Base-by-base conservation (phyloP, 2,329 filamentous ascomycete species). In the Aspergillus fijiensis region DNA sequence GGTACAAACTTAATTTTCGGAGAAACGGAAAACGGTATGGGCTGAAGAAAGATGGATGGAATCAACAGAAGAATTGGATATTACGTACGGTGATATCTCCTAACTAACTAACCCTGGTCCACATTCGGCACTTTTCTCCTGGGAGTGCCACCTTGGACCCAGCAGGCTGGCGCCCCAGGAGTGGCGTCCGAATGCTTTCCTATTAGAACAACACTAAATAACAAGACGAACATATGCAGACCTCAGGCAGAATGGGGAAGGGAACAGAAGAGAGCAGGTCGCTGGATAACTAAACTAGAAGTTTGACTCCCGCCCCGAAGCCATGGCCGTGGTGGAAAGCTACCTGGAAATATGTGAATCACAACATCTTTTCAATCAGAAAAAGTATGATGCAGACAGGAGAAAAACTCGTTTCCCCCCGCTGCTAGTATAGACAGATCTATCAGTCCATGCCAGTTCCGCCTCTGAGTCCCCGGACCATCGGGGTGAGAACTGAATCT, bases 361-460 rank as follows among this genome's bases (percentile, higher is more conserved):
- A 42, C 35, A 42, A 25, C 31, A 57, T 49, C 19, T 23, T 53
- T 25, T 49, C 52, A 12, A 33, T 21, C 51, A 42, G 48, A 48
- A 53, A 39, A 56, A 39, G 60, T 52, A 62, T 57, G 62, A 64
- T 57, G 49, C 52, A 58, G 42, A 51, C 31, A 55, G 51, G 49
- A 48, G 39, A 42, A 51, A 48, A 55, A 47, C 56, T 51, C 58
- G 52, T 50, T 58, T 56, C 55, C 16, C 16, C 39, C 39, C 16
- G 14, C 39, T 19, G 39, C 11, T 45, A 45, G 39, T 45, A 45
- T 45, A 57, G 62, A 62, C 57, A 63, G 42, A 45, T 65, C 63
- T 65, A 65, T 65, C 53, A 55, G 52, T 31, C 59, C 61, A 53
- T 52, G 57, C 59, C 58, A 49, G 21, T 50, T 55, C 49, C 49